These are phyloP conservation scores for Pleurozium schreberi DNA, from an alignment of 225 moss, liverwort and hornwort genomes.

Conservation along the genomic window DNA sequence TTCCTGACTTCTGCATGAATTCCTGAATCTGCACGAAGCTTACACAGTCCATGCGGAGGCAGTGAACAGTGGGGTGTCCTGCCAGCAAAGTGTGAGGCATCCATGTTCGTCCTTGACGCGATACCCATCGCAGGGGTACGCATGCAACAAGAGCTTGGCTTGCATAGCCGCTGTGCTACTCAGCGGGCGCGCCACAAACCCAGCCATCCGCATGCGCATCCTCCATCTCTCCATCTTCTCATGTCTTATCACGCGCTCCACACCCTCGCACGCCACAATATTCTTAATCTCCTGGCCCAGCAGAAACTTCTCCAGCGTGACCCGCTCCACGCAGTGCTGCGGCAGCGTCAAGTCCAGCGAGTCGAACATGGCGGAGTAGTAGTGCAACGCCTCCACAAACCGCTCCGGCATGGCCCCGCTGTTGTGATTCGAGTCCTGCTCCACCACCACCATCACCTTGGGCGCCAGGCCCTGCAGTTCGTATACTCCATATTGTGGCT, in stretches of 20 bases:
- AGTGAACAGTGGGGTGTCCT: constrained; percentile 62
- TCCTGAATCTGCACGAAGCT: neutral
- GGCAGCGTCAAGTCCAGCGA: constrained; percentile 70
- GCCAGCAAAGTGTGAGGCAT: constrained; percentile 79
- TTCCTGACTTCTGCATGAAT: neutral
- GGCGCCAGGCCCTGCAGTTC: constrained; percentile 54
- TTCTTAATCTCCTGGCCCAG: constrained; percentile 79
- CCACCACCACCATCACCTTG: constrained; percentile 76
- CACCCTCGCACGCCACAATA: constrained; percentile 69
- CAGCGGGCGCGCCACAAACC: constrained; percentile 41
- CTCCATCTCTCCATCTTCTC: constrained; percentile 68
- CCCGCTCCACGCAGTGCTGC: constrained; percentile 55
- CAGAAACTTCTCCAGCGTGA: constrained; percentile 68
- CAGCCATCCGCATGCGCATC: constrained; percentile 38
- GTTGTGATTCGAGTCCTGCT: constrained; percentile 82
- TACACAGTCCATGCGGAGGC: constrained; percentile 61
- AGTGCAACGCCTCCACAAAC: constrained; percentile 69
- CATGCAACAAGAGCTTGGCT: constrained; percentile 49
- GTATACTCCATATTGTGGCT: constrained; percentile 68
- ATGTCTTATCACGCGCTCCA: constrained; percentile 52
- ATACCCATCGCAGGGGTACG: constrained; percentile 55
- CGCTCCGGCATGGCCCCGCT: constrained; percentile 39
- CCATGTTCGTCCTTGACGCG: constrained; percentile 52
- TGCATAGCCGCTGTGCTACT: constrained; percentile 49
- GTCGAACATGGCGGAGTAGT: constrained; percentile 78